phyloP scores from a whole-genome alignment of 140 eudicot genomes.

The Flaveria floridana region DNA sequence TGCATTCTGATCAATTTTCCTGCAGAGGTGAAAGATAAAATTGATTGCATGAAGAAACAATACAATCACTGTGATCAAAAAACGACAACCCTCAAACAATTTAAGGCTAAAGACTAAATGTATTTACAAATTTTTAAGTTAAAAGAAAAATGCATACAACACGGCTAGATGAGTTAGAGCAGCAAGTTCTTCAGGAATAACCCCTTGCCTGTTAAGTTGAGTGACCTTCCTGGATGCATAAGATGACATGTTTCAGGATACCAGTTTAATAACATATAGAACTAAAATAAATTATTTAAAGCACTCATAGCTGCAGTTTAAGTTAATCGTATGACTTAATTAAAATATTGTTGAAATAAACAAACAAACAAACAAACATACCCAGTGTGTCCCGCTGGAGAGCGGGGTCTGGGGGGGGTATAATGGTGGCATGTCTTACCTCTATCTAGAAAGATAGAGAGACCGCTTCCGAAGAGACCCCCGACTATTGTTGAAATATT shows the following conservation, averaged over 20 bases:
- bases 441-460: too few species aligned
- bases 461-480: too few species aligned
- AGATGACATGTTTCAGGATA: slow-evolving; percentile 5
- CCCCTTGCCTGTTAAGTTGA: slow-evolving; percentile 44
- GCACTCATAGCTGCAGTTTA: slow-evolving; percentile 1
- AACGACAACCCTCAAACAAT: neutral
- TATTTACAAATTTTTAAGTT: neutral
- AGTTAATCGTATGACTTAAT: too few species aligned
- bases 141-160: slow-evolving; percentile 36
- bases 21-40: slow-evolving; percentile 29
- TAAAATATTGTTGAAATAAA: too few species aligned
- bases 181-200: slow-evolving; percentile 42
- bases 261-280: neutral
- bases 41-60: neutral
- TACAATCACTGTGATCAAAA: neutral
- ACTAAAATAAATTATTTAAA: slow-evolving; percentile 7
- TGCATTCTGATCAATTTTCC: slow-evolving; percentile 50
- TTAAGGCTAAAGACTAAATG: slow-evolving; percentile 1
- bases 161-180: slow-evolving; percentile 41
- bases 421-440: too few species aligned
- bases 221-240: slow-evolving; percentile 42
- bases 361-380: too few species aligned
- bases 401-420: too few species aligned
- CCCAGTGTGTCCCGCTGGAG: too few species aligned
- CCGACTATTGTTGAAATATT: too few species aligned